Conservation (phyloP, 2,329 filamentous ascomycete species). For the Fusarium albidum region DNA sequence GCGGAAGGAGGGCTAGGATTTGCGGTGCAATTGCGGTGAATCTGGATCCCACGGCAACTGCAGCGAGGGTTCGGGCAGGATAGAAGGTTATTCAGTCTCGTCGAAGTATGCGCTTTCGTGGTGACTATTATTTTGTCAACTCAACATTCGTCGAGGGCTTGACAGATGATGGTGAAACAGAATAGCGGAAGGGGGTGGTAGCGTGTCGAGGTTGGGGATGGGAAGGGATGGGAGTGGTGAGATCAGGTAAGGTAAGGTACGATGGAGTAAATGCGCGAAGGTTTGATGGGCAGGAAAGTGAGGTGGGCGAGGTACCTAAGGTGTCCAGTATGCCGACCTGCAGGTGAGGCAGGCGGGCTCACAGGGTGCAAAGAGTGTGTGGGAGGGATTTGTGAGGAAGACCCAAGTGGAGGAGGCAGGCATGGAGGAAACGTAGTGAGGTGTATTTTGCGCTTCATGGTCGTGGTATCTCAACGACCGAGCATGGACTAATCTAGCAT, state of each 20-base stretch:
- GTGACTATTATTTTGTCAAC: conserved; percentile 24
- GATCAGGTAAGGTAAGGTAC: conserved; percentile 9
- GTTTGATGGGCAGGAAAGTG: not conserved
- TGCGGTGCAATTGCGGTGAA: conserved; percentile 31
- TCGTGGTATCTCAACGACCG: conserved; percentile 16
- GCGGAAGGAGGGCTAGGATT: conserved; percentile 16
- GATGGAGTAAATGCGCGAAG: conserved; percentile 6
- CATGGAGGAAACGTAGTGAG: conserved; percentile 18
- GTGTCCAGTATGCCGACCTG: conserved; percentile 4
- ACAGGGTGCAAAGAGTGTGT: conserved; percentile 4
- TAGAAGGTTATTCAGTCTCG: conserved; percentile 15
- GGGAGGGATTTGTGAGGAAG: conserved; percentile 9
- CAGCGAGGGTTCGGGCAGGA: conserved; percentile 16
- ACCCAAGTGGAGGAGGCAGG: not conserved
- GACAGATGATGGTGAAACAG: conserved; percentile 29
- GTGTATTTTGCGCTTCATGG: conserved; percentile 27
- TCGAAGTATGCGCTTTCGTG: conserved; percentile 15
- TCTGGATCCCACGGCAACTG: conserved; percentile 21
- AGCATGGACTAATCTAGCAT: conserved; percentile 26
- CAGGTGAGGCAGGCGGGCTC: conserved; percentile 3
- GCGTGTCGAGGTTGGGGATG: conserved; percentile 19
- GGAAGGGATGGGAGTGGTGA: conserved; percentile 26
- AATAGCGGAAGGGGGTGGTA: conserved; percentile 14
- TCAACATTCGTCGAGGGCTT: conserved; percentile 8
- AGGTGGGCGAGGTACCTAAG: conserved; percentile 18